These are phyloP conservation scores for Cutaneotrichosporon sp. DNA, from an alignment of 1,284 basidiomycete genomes.

Conservation along the genomic window DNA sequence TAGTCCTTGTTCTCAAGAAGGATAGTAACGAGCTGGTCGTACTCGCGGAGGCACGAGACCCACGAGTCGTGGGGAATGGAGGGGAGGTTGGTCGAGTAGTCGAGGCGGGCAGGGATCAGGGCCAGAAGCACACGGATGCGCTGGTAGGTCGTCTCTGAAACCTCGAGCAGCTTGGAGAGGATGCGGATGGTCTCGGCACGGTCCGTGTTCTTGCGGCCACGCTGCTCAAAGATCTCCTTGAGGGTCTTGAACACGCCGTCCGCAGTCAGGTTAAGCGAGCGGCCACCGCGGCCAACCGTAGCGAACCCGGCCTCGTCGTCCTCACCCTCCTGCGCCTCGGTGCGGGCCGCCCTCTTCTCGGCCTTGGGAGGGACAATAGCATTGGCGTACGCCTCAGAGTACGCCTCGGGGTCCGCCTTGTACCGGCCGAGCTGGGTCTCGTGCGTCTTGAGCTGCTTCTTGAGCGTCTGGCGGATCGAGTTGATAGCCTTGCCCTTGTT, in stretches of 20 bases:
- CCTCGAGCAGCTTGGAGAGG: conserved; percentile 81
- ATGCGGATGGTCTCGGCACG: conserved; percentile 91
- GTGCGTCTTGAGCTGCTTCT: conserved; percentile 85
- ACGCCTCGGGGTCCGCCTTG: conserved; percentile 84
- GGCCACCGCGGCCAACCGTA: conserved; percentile 88
- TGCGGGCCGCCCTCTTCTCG: conserved; percentile 55
- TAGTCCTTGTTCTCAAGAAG: conserved; percentile 69
- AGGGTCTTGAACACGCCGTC: conserved; percentile 93
- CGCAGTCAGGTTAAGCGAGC: conserved; percentile 75
- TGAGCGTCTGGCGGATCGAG: conserved; percentile 95
- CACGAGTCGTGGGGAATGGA: conserved; percentile 92
- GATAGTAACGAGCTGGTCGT: conserved; percentile 80
- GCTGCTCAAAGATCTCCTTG: conserved; percentile 85
- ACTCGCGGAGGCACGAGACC: conserved; percentile 80
- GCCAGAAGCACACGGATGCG: conserved; percentile 91
- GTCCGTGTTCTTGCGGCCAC: conserved; percentile 99
- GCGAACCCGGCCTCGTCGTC: conserved; percentile 65
- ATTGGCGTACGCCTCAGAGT: conserved; percentile 71
- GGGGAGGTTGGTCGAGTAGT: conserved; percentile 65
- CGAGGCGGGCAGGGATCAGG: conserved; percentile 91
- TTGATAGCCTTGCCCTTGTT: conserved; percentile 91
- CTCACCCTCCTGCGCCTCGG: conserved; percentile 46
- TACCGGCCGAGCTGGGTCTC: conserved; percentile 77
- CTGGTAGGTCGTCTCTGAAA: conserved; percentile 83
- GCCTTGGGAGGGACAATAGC: conserved; percentile 57